Evolutionary conservation across 768 basidiomycete genomes (phyloP).

Genomic region (Rhodosporidiobolus odoratus): DNA sequence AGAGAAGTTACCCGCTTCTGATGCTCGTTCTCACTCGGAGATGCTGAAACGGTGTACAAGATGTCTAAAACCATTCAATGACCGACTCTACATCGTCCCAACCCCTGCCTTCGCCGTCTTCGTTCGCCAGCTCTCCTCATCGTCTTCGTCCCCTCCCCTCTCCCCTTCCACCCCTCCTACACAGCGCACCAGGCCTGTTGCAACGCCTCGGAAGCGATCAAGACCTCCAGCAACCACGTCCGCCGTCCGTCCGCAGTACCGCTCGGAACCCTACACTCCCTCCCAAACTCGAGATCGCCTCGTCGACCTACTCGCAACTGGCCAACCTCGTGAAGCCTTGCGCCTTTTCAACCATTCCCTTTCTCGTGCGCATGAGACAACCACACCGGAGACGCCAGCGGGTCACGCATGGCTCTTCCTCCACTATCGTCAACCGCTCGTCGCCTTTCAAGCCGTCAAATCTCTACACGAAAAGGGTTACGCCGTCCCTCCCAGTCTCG

Average conservation of each 20-base stretch:
- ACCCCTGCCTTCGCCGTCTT: neutral
- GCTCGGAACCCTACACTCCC: neutral
- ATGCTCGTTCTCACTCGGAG: no score
- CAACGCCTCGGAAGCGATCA: neutral
- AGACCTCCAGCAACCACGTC: neutral
- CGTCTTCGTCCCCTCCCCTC: neutral
- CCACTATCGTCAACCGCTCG: conserved; percentile 7
- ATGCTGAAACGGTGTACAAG: no score
- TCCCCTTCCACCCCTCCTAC: neutral
- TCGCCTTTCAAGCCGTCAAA: conserved; percentile 9
- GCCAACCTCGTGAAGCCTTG: conserved; percentile 5
- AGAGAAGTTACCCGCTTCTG: no score
- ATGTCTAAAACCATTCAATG: neutral
- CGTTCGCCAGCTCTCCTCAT: neutral
- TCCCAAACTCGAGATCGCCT: neutral
- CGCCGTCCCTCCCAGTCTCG: neutral
- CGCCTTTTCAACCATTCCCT: neutral
- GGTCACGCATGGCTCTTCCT: conserved; percentile 20
- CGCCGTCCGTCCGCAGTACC: neutral
- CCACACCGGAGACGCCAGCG: neutral
- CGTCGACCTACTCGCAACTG: conserved; percentile 6
- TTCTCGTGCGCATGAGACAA: neutral
- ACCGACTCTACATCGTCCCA: neutral
- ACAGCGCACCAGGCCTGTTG: neutral
- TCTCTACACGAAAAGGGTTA: conserved; percentile 6